These are phyloP conservation scores for Phytophthora chlamydospora DNA, from an alignment of 352 stramenopile genomes.

Conservation along the genomic window DNA sequence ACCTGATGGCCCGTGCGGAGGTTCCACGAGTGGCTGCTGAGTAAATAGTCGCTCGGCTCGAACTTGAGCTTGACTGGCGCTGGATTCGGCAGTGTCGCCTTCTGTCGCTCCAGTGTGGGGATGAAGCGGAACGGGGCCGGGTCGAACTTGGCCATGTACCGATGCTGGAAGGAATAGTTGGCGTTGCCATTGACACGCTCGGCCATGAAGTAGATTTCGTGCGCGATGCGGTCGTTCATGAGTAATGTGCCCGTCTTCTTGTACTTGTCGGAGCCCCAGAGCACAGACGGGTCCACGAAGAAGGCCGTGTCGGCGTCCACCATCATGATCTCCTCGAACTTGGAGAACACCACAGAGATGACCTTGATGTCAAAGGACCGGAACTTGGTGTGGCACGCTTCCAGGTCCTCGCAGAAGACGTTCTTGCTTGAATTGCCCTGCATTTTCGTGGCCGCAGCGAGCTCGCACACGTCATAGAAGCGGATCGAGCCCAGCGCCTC, in stretches of 20 bases:
- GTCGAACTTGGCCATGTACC: slow-evolving; percentile 49
- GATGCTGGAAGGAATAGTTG: slow-evolving; percentile 32
- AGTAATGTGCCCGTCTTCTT: slow-evolving; percentile 43
- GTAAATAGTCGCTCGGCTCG: slow-evolving; percentile 39
- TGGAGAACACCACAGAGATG: slow-evolving; percentile 39
- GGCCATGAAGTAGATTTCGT: slow-evolving; percentile 43
- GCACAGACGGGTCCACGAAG: slow-evolving; percentile 39
- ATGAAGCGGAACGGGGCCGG: slow-evolving; percentile 35
- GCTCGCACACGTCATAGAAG: slow-evolving; percentile 40
- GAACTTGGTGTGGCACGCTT: slow-evolving; percentile 37
- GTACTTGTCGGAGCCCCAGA: slow-evolving; percentile 42
- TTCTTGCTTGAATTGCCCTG: slow-evolving; percentile 11
- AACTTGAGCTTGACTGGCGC: slow-evolving; percentile 28
- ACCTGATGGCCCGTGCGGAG: slow-evolving; percentile 53
- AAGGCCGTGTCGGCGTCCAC: slow-evolving; percentile 52
- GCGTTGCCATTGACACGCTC: slow-evolving; percentile 11
- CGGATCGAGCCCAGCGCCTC: slow-evolving; percentile 13
- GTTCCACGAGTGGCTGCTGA: slow-evolving; percentile 55
- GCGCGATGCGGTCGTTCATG: slow-evolving; percentile 51
- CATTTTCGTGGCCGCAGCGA: slow-evolving; percentile 8
- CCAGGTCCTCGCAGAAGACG: slow-evolving; percentile 38
- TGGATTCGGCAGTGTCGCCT: slow-evolving; percentile 25
- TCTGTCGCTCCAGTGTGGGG: slow-evolving; percentile 29
- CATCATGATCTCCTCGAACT: slow-evolving; percentile 60
- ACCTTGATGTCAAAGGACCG: slow-evolving; percentile 41